phyloP scores from a whole-genome alignment of 306 rosid genomes.

The Dalbergia cultrata region DNA sequence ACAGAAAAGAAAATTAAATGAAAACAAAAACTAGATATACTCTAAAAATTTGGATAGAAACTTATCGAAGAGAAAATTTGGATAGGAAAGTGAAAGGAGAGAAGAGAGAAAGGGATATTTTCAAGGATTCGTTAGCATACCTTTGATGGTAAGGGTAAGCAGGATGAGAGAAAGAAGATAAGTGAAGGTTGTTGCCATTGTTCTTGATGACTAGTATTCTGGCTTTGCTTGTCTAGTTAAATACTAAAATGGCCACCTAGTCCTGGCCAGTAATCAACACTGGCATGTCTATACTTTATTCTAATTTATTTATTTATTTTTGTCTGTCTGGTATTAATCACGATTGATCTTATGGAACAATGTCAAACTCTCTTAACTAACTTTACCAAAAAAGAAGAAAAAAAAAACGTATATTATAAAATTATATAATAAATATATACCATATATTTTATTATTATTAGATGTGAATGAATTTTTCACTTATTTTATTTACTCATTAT shows the following conservation, averaged over 20 bases:
- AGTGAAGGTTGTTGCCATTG: background rate
- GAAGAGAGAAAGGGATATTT: background rate
- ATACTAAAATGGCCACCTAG: background rate
- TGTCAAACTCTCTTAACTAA: no score
- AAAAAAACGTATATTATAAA: no score
- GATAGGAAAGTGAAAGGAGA: background rate
- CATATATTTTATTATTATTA: no score
- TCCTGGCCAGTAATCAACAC: background rate
- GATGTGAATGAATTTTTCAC: no score
- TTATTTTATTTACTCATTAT: no score
- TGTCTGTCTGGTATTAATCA: background rate
- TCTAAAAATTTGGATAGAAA: background rate
- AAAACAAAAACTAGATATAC: no score
- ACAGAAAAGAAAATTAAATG: no score
- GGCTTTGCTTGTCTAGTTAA: conserved; percentile 3
- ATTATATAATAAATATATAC: no score
- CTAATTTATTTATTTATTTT: no score
- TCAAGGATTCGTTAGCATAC: conserved; percentile 21
- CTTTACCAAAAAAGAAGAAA: background rate
- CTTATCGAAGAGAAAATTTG: background rate
- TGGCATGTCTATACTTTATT: background rate
- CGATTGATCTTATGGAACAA: background rate
- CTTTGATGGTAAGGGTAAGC: conserved; percentile 38
- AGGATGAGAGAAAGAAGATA: conserved; percentile 20
- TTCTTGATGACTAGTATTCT: background rate